Base-by-base conservation (phyloP, 192 early-diverging fungal genomes). In the Pilaira anomala region DNA sequence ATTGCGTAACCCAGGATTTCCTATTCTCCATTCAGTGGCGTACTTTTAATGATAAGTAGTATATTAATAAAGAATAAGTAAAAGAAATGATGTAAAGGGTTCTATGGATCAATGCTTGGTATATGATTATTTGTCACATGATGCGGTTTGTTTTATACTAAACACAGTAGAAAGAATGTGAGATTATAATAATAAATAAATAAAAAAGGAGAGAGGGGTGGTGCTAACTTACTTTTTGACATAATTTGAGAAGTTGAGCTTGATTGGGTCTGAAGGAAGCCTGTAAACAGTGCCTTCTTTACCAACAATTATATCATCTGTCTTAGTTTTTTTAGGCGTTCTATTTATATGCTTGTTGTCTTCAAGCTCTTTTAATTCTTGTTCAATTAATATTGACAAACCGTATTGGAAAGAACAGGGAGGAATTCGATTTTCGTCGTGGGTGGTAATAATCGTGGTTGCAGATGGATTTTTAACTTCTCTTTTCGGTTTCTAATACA, bases 21-120 rank as follows among this genome's bases (percentile, higher is more conserved):
- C 80, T 19, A 67, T 91, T 8, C 60, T 88, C 33, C 85, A 91
- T 53, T 79, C 82, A n/a, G 70, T 84, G 4, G 75, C 80, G 1
- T 91, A 78, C 53, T 90, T 85, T 63, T 90, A 73, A 41, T 33
- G 5, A 39, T 2, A 50, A 22, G 1, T 36, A 5, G 33, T 36
- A 36, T 5, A 9, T 36, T 36, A 36, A 1, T 5, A 33, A 9
- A 36, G 33, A 36, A 9, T 36, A n/a, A n/a, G n/a, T n/a, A n/a
- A n/a, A n/a, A n/a, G n/a, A n/a, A n/a, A n/a, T n/a, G n/a, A n/a
- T n/a, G n/a, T n/a, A n/a, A n/a, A n/a, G n/a, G n/a, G n/a, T n/a
- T n/a, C n/a, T n/a, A n/a, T n/a, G n/a, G n/a, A n/a, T n/a, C n/a
- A n/a, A n/a, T n/a, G n/a, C n/a, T n/a, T n/a, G n/a, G n/a, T n/a